Percentiles rank a stretch among this genome's conserved stretches.
phyloP scores from a whole-genome alignment of 1,284 basidiomycete species.

The Ganoderma lucidum region DNA sequence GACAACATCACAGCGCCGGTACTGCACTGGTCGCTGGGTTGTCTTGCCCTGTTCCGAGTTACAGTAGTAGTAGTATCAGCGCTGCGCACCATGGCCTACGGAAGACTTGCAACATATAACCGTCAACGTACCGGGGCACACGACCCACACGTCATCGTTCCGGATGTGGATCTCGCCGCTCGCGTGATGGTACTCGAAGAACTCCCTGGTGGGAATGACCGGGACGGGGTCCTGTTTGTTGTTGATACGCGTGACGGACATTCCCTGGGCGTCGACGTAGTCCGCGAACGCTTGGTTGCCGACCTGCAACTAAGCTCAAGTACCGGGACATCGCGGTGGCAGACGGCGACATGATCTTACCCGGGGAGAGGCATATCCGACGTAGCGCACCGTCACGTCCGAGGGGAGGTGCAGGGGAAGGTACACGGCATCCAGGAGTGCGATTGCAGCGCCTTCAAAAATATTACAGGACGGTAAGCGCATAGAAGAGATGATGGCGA shows the following conservation, averaged over 20 bases:
- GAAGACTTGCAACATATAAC: not conserved
- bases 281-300: slow-evolving; percentile 65
- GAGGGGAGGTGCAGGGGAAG: slow-evolving; percentile 51
- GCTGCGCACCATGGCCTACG: no score
- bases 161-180: slow-evolving; percentile 66
- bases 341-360: slow-evolving; percentile 33
- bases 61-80: no score
- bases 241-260: slow-evolving; percentile 46
- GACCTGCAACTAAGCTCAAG: slow-evolving; percentile 45
- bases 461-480: not conserved
- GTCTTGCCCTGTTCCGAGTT: not conserved
- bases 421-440: slow-evolving; percentile 55
- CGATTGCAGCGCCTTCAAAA: slow-evolving; percentile 50
- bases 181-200: slow-evolving; percentile 62
- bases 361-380: slow-evolving; percentile 61
- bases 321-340: no score
- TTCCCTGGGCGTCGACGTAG: slow-evolving; percentile 56
- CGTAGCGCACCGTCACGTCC: slow-evolving; percentile 45
- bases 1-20: not conserved
- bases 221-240: slow-evolving; percentile 40
- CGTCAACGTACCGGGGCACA: slow-evolving; percentile 48
- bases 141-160: slow-evolving; percentile 52
- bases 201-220: slow-evolving; percentile 39
- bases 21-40: not conserved
- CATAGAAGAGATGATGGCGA: not conserved